phyloP scores from a whole-genome alignment of 2,329 filamentous ascomycete species.

The Paramyrothecium sp. region DNA sequence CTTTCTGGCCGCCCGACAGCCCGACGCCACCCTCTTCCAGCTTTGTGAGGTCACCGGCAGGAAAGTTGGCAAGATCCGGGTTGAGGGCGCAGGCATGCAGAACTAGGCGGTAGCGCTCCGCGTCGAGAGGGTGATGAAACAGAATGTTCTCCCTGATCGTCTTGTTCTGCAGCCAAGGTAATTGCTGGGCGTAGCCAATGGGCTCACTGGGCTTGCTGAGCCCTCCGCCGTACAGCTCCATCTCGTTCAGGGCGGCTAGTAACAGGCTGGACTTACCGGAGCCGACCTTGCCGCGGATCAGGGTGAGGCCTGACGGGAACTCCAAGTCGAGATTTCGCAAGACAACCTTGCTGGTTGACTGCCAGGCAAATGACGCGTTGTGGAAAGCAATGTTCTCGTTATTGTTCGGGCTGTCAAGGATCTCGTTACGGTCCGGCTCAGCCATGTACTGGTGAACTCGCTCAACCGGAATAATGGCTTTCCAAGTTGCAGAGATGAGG shows the following conservation, averaged over 20 bases:
- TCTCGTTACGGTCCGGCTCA: slow-evolving; percentile 72
- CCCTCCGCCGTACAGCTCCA: slow-evolving; percentile 62
- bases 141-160: slow-evolving; percentile 64
- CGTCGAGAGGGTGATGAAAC: slow-evolving; percentile 57
- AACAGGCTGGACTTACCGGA: slow-evolving; percentile 61
- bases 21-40: slow-evolving; percentile 64
- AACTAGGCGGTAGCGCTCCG: slow-evolving; percentile 54
- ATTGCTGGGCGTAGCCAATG: slow-evolving; percentile 57
- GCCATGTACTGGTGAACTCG: slow-evolving; percentile 85
- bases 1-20: slow-evolving; percentile 62
- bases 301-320: slow-evolving; percentile 49
- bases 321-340: slow-evolving; percentile 44
- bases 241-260: slow-evolving; percentile 57
- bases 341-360: slow-evolving; percentile 58
- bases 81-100: slow-evolving; percentile 59
- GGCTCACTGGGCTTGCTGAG: slow-evolving; percentile 46
- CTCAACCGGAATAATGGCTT: slow-evolving; percentile 77
- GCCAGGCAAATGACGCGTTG: slow-evolving; percentile 76
- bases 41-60: slow-evolving; percentile 55
- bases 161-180: slow-evolving; percentile 65
- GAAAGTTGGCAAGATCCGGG: slow-evolving; percentile 55
- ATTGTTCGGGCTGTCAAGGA: slow-evolving; percentile 30
- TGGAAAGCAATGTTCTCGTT: slow-evolving; percentile 50
- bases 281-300: slow-evolving; percentile 59
- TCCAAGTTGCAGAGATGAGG: slow-evolving; percentile 73